These are phyloP conservation scores for Cnidoscolus chayamansa DNA, from an alignment of 441 rosid species.

Conservation along the genomic window DNA sequence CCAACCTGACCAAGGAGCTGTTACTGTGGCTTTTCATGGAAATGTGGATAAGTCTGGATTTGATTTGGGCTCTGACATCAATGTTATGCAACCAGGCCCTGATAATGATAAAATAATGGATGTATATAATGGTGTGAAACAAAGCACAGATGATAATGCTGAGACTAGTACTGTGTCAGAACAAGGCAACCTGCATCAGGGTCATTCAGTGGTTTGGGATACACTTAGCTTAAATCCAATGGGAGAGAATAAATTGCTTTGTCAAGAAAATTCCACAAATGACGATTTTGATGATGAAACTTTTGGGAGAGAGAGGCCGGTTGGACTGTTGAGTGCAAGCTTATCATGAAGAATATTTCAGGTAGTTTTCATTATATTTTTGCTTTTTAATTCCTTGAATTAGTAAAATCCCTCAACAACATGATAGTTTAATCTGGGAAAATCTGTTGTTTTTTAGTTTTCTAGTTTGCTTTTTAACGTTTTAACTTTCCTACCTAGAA, in stretches of 20 bases:
- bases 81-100: constrained; percentile 46
- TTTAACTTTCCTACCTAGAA: no score
- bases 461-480: no score
- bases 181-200: constrained; percentile 38
- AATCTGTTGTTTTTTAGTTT: background rate
- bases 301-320: constrained; percentile 45
- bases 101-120: constrained; percentile 50
- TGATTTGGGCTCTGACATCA: constrained; percentile 72
- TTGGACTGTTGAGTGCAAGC: constrained; percentile 48
- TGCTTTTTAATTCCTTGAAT: constrained; percentile 5
- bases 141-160: constrained; percentile 43
- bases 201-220: constrained; percentile 60
- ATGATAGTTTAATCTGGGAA: background rate
- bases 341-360: constrained; percentile 39
- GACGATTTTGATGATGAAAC: constrained; percentile 80
- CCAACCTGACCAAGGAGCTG: constrained; percentile 68
- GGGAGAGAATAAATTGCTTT: constrained; percentile 54
- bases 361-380: constrained; percentile 38
- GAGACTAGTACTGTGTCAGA: constrained; percentile 41
- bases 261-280: constrained; percentile 86
- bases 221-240: constrained; percentile 41
- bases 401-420: background rate
- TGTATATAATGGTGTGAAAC: constrained; percentile 40
- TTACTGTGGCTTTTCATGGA: constrained; percentile 60
- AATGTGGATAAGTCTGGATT: constrained; percentile 56